Base-by-base conservation (phyloP, 495 filamentous ascomycete species). In the Talaromyces wortmannii region DNA sequence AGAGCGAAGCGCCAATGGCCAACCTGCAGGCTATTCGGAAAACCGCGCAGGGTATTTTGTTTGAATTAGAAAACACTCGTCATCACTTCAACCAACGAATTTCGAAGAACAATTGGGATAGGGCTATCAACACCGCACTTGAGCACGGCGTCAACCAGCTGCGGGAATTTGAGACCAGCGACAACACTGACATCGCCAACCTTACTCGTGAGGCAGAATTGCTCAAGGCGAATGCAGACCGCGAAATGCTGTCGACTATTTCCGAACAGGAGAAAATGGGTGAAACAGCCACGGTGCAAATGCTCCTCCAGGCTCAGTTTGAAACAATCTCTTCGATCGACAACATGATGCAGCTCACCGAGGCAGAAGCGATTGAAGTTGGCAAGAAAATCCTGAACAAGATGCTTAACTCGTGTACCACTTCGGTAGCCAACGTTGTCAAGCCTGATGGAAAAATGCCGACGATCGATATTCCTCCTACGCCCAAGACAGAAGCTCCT, bases 61-160 rank as follows among this genome's bases (percentile, higher is more conserved):
- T 88, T 10, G 94, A 99, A 70, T 72, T 97, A 36, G 91, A 96
- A 68, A 80, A 83, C 60, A 96, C 90, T 67, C 75, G 92, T 62
- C 88, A 95, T 54, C 90, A 96, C 63, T 88, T 91, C 60, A 90
- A 95, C 66, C 89, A 96, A 63, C 83, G 81, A 53, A 63, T 97
- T 31, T 77, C 83, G 10, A 88, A 84, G 61, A 85, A 73, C 44
- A 89, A 87, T 58, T 97, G 95, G 94, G 89, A 96, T 59, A 81
- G 88, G 48, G 79, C 82, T 45, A 76, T 97, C 57, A 90, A 92
- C 55, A 87, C 89, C 23, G 94, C 95, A 10, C 76, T 99, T 47
- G 89, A 92, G 56, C 88, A 90, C 63, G 91, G 89, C 50, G 71
- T 95, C 33, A 77, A 83, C 50, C 90, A 92, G 55, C 77, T 99